Conservation (phyloP, 345 rosid genomes). For the Populus tremula region DNA sequence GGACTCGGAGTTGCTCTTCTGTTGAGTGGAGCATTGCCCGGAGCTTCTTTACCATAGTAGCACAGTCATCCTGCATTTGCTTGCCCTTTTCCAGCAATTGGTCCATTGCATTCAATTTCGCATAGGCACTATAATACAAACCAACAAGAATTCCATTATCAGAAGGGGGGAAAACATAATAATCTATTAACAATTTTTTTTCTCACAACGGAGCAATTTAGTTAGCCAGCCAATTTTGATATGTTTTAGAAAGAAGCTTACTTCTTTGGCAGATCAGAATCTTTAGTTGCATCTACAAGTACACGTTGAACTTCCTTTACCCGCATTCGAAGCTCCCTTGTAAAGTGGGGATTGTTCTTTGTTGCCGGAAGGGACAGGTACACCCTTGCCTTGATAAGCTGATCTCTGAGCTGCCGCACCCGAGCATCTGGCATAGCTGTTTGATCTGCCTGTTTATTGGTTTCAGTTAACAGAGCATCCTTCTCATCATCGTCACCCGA, state of each 20-base stretch:
- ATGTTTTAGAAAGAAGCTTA: constrained; percentile 30
- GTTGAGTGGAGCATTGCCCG: constrained; percentile 96
- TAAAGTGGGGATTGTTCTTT: constrained; percentile 60
- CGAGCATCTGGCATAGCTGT: constrained; percentile 52
- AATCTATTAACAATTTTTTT: too few relatives aligned
- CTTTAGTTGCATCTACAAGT: constrained; percentile 71
- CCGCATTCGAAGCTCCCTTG: constrained; percentile 82
- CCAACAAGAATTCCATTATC: background rate
- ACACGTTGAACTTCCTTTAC: constrained; percentile 78
- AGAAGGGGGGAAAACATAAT: background rate
- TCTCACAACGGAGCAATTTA: background rate
- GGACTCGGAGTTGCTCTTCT: constrained; percentile 94
- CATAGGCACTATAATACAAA: constrained; percentile 52
- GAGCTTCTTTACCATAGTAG: constrained; percentile 78
- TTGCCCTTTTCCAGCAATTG: constrained; percentile 75
- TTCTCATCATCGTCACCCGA: constrained; percentile 30
- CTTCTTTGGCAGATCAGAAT: constrained; percentile 76
- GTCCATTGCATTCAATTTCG: constrained; percentile 82
- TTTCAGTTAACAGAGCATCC: constrained; percentile 30
- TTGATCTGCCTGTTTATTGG: constrained; percentile 37
- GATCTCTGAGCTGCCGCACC: constrained; percentile 79
- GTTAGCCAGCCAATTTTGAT: background rate
- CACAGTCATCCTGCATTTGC: constrained; percentile 88
- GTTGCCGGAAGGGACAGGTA: constrained; percentile 79
- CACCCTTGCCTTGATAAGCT: constrained; percentile 82